Evolutionary conservation across 2,329 filamentous ascomycete genomes (phyloP), one percentile per base, ranked within the genome.

Genomic region (Ophiostoma ulmi): DNA sequence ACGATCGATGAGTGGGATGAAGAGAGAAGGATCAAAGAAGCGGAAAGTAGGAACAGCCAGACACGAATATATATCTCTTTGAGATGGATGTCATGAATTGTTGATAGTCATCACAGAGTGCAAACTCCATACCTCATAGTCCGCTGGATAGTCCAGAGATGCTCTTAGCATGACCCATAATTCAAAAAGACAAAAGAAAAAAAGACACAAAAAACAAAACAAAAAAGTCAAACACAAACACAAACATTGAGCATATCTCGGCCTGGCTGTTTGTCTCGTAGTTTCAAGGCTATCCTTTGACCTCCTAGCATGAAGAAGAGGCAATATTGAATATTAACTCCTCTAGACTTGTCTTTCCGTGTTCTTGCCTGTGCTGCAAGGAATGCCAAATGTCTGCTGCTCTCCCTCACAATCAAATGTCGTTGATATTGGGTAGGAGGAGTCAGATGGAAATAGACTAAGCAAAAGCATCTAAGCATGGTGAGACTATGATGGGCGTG

Each of bases 41-140:
- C 36, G 22, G 41, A 44, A 38, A 39, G 48, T 52, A 55, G 65
- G 31, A 66, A 67, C 70, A 68, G 65, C 68, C 52, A 65, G 64
- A 2, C 55, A 31, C 14, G 68, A 70, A 41, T 71, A 71, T 71
- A 71, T 71, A 71, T 67, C 41, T 67, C 66, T 22, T 66, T 35
- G 58, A 17, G 36, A 31, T 11, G 65, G 65, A 48, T 48, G 38
- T 13, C 38, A 13, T 39, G 41, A 61, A 36, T 64, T 69, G 31
- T 44, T 48, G 38, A 44, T 48, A 13, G 5, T 17, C n/a, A 5
- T 13, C 26, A 31, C 31, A 20, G n/a, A 55, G 52, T 17, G 48
- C 48, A 52, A 14, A n/a, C 52, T 26, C 52, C 17, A 55, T 55
- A 52, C 38, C 2, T 61, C 13, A 10, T n/a, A 31, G 22, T 22